A percentile compares a stretch with the other conserved stretches of the same genome.
phyloP scores from a whole-genome alignment of 1,139 yeast species.

The Yamadazyma jaroonii region DNA sequence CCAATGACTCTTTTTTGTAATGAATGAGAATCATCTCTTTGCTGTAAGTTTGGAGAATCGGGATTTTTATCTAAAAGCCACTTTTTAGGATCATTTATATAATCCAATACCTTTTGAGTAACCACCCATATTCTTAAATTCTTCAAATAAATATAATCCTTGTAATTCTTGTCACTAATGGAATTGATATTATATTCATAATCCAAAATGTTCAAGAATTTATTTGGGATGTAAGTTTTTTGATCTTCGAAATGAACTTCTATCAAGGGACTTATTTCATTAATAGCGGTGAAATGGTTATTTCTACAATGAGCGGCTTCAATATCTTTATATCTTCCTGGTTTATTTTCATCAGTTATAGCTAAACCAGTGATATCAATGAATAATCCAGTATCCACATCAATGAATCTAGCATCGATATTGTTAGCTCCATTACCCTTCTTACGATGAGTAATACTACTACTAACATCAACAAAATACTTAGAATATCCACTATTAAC shows the following conservation, averaged over 20 bases:
- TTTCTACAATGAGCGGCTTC: constrained; percentile 44
- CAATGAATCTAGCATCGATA: constrained; percentile 40
- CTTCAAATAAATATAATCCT: constrained; percentile 26
- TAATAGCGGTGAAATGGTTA: constrained; percentile 33
- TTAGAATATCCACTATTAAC: constrained; percentile 27
- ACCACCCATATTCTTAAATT: constrained; percentile 35
- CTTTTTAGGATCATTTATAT: constrained; percentile 20
- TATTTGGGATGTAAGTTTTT: constrained; percentile 30
- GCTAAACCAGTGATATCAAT: constrained; percentile 39
- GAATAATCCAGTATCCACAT: constrained; percentile 36
- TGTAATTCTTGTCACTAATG: constrained; percentile 23
- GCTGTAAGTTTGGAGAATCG: not conserved
- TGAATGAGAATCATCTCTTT: constrained; percentile 4
- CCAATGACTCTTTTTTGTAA: constrained; percentile 18
- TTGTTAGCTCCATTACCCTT: constrained; percentile 33
- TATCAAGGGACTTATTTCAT: constrained; percentile 31
- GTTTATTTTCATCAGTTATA: constrained; percentile 26
- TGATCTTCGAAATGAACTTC: constrained; percentile 33
- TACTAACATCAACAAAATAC: constrained; percentile 33
- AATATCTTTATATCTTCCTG: constrained; percentile 24
- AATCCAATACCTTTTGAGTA: constrained; percentile 24
- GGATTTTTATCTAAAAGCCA: constrained; percentile 18
- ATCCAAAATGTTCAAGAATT: constrained; percentile 25
- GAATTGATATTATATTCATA: constrained; percentile 29
- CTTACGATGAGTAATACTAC: constrained; percentile 29